Percentiles rank a stretch among this genome's conserved stretches.
Evolutionary conservation across 1,284 basidiomycete species (phyloP).

Genomic region (Tetrapyrgos nigripes): DNA sequence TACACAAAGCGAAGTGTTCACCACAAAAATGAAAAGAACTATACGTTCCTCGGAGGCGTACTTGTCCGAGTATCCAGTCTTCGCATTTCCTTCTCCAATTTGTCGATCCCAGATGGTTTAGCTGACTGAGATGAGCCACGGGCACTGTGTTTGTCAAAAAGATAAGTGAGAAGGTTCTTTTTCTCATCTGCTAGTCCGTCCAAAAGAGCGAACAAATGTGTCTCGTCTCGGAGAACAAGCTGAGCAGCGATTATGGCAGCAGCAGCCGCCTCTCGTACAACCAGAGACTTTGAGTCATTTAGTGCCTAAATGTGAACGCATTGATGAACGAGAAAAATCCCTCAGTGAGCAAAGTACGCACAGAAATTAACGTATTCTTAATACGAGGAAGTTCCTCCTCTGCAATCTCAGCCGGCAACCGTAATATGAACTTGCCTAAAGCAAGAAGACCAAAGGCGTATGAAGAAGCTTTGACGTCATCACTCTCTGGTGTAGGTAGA

Average conservation of each 20-base stretch:
- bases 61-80: constrained; percentile 77
- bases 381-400: constrained; percentile 85
- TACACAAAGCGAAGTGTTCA: neutral
- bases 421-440: constrained; percentile 79
- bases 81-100: constrained; percentile 77
- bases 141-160: constrained; percentile 83
- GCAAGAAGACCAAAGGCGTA: constrained; percentile 84
- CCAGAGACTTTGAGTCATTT: constrained; percentile 72
- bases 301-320: constrained; percentile 59
- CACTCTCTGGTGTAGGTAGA: constrained; percentile 45
- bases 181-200: constrained; percentile 84
- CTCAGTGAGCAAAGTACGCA: constrained; percentile 39
- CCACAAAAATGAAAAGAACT: neutral
- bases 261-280: constrained; percentile 82
- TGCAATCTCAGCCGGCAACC: constrained; percentile 79
- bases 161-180: constrained; percentile 84
- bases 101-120: constrained; percentile 53
- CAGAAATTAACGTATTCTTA: constrained; percentile 69
- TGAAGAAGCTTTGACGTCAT: constrained; percentile 63
- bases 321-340: neutral
- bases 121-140: constrained; percentile 48
- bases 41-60: constrained; percentile 53
- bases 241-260: constrained; percentile 83
- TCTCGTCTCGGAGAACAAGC: constrained; percentile 78
- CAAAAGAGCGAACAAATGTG: constrained; percentile 77